phyloP scores from a whole-genome alignment of 208 protist species.

The Leishmania turanica region DNA sequence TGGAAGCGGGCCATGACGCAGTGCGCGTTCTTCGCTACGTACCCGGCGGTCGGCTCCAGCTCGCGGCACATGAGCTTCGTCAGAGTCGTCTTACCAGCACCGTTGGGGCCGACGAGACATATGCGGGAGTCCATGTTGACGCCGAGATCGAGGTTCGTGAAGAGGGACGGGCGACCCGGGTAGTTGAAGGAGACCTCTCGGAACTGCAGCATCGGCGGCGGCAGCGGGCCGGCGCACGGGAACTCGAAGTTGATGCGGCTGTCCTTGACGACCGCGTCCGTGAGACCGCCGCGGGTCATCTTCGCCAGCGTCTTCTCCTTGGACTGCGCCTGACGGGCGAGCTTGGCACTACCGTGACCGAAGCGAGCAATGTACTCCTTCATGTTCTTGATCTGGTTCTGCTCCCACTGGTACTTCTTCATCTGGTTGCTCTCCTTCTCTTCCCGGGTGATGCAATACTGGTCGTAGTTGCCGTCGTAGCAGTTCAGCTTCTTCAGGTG shows the following conservation, averaged over 20 bases:
- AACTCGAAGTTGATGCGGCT: conserved; percentile 86
- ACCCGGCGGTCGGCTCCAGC: conserved; percentile 86
- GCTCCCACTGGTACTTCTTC: conserved; percentile 96
- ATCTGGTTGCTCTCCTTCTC: conserved; percentile 97
- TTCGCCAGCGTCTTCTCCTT: conserved; percentile 95
- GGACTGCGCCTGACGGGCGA: conserved; percentile 94
- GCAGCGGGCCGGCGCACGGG: conserved; percentile 77
- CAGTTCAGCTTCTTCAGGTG: conserved; percentile 82
- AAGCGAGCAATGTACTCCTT: conserved; percentile 97
- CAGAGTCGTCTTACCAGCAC: conserved; percentile 97
- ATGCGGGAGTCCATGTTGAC: conserved; percentile 96
- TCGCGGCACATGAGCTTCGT: conserved; percentile 96
- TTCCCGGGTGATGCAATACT: conserved; percentile 91
- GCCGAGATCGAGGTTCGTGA: conserved; percentile 93
- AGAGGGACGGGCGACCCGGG: conserved; percentile 86
- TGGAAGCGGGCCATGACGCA: conserved; percentile 95
- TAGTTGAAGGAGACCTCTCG: conserved; percentile 93
- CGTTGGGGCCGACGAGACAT: conserved; percentile 97
- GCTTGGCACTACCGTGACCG: conserved; percentile 95
- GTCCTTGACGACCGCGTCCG: conserved; percentile 88
- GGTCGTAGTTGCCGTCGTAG: conserved; percentile 97
- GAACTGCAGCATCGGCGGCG: conserved; percentile 95
- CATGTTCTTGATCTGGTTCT: conserved; percentile 97
- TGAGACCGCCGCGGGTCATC: conserved; percentile 95
- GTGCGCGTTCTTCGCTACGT: conserved; percentile 93